Evolutionary conservation across 2,329 filamentous ascomycete genomes (phyloP).

Genomic region (Trichoderma harzianum): DNA sequence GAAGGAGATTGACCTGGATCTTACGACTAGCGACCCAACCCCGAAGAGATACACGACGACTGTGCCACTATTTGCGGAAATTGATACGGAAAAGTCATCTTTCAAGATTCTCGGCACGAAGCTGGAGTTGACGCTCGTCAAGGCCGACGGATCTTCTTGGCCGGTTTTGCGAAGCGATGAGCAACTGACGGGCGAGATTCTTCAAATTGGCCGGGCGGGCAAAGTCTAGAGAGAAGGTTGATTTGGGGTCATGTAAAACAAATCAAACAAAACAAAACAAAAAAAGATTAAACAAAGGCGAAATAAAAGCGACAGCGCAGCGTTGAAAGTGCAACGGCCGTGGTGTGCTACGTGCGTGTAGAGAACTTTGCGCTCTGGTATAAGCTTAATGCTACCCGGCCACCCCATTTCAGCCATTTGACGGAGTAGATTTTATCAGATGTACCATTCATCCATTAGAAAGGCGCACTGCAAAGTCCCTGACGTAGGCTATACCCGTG

Average conservation of each 20-base stretch:
- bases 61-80: slow-evolving; percentile 71
- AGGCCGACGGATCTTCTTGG: slow-evolving; percentile 76
- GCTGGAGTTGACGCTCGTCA: slow-evolving; percentile 72
- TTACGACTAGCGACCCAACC: slow-evolving; percentile 75
- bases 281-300: background rate
- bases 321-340: background rate
- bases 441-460: background rate
- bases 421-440: background rate
- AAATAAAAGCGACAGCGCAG: background rate
- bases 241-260: background rate
- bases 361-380: background rate
- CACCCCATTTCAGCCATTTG: background rate
- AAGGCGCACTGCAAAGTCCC: background rate
- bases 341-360: background rate
- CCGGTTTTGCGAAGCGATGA: slow-evolving; percentile 81
- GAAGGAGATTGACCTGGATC: slow-evolving; percentile 67
- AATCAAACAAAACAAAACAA: background rate
- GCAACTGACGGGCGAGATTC: slow-evolving; percentile 65
- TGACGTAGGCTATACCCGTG: background rate
- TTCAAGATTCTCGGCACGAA: slow-evolving; percentile 87
- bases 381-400: background rate
- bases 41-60: slow-evolving; percentile 74
- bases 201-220: slow-evolving; percentile 80
- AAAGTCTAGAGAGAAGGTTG: slow-evolving; percentile 5
- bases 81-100: slow-evolving; percentile 70